A percentile compares a stretch with the other conserved stretches of the same genome.
phyloP scores from a whole-genome alignment of 2,329 filamentous ascomycete species.

The Fulvia fulva region DNA sequence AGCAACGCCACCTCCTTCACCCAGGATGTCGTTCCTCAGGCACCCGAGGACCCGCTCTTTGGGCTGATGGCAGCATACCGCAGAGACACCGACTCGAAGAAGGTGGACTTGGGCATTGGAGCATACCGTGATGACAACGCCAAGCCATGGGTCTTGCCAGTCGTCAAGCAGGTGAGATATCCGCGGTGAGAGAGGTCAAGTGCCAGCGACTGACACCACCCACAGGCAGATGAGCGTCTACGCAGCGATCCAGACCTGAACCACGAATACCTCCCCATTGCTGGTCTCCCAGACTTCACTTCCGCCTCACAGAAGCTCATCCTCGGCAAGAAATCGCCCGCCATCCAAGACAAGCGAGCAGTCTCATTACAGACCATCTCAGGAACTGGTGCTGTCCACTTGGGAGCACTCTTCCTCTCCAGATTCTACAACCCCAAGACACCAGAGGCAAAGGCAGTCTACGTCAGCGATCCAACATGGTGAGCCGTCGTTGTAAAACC shows the following conservation, averaged over 20 bases:
- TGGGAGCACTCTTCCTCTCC: constrained; percentile 88
- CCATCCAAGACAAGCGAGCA: constrained; percentile 76
- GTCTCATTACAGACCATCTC: constrained; percentile 91
- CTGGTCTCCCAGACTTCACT: constrained; percentile 80
- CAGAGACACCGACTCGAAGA: constrained; percentile 69
- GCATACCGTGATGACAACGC: constrained; percentile 93
- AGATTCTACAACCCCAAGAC: constrained; percentile 71
- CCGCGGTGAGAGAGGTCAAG: not conserved
- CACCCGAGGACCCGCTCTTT: constrained; percentile 92
- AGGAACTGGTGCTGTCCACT: constrained; percentile 89
- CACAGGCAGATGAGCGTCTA: constrained; percentile 82
- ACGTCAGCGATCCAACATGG: constrained; percentile 95
- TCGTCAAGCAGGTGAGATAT: constrained; percentile 81
- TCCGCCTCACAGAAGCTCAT: constrained; percentile 87
- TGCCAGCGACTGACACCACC: not conserved
- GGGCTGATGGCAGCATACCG: constrained; percentile 85
- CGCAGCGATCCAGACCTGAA: constrained; percentile 85
- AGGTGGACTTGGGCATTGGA: constrained; percentile 92
- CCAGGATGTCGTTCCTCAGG: constrained; percentile 39
- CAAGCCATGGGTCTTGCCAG: constrained; percentile 94
- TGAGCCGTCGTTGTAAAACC: not conserved
- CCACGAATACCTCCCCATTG: constrained; percentile 97
- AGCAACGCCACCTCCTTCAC: constrained; percentile 24
- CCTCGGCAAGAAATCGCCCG: constrained; percentile 73
- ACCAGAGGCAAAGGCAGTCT: constrained; percentile 66